Conservation (phyloP, 257 asterid genomes). For the Przewalskia tangutica region DNA sequence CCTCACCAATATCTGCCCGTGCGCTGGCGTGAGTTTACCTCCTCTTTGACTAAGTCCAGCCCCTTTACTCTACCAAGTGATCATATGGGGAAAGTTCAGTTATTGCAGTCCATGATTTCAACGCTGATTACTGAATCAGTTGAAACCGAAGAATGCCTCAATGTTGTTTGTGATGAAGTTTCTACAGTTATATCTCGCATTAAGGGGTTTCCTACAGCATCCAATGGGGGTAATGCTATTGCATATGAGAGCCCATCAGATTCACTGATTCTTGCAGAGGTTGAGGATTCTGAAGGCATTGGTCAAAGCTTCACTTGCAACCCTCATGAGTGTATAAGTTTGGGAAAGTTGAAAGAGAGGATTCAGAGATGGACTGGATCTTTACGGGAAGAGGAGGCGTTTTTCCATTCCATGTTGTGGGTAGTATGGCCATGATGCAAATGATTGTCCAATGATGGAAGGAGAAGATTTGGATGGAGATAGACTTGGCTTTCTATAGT, state of each 20-base stretch:
- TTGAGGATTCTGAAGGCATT: constrained; percentile 46
- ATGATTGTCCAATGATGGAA: constrained; percentile 34
- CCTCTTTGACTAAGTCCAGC: constrained; percentile 26
- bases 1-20: constrained; percentile 70
- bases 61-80: constrained; percentile 36
- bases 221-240: constrained; percentile 20
- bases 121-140: constrained; percentile 61
- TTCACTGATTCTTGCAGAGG: constrained; percentile 36
- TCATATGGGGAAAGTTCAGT: constrained; percentile 55
- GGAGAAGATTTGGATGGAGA: constrained; percentile 30
- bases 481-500: constrained; percentile 35
- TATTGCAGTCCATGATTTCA: constrained; percentile 70
- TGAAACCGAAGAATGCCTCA: constrained; percentile 64
- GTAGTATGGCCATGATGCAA: constrained; percentile 36
- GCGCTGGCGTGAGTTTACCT: constrained; percentile 67
- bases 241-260: constrained; percentile 39
- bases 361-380: constrained; percentile 35
- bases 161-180: constrained; percentile 65
- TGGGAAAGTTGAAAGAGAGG: constrained; percentile 34
- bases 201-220: constrained; percentile 54
- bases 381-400: constrained; percentile 41
- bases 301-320: constrained; percentile 29
- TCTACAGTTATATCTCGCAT: constrained; percentile 56
- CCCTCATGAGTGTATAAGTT: constrained; percentile 14
- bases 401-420: constrained; percentile 32